Evolutionary conservation across 2,329 filamentous ascomycete genomes (phyloP).

Genomic region (Stemphylium vesicarium): DNA sequence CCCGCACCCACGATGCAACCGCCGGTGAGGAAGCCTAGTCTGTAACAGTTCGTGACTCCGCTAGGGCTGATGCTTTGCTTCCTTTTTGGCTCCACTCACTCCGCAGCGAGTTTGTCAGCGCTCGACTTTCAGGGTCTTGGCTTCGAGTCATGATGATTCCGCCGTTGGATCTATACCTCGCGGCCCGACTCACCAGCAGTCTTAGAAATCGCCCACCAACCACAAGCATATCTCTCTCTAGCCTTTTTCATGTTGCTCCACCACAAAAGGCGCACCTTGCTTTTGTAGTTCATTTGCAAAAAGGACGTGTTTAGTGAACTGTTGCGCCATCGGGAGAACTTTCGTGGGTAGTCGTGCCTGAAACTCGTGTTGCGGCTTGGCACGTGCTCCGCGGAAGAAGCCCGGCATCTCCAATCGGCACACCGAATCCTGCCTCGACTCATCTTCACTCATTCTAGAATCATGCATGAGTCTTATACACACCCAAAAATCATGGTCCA

Average conservation of each 20-base stretch:
- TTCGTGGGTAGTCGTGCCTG: too few relatives aligned
- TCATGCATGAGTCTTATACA: not conserved
- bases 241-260: too few relatives aligned
- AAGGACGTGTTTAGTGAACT: too few relatives aligned
- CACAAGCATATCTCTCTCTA: not conserved
- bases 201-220: not conserved
- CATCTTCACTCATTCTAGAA: conserved; percentile 10
- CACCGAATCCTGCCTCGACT: conserved; percentile 4
- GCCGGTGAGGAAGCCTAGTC: not conserved
- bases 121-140: not conserved
- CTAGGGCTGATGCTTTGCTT: conserved; percentile 1
- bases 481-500: too few relatives aligned
- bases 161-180: not conserved
- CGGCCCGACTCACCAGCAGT: not conserved
- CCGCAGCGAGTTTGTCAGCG: not conserved
- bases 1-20: not conserved
- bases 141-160: not conserved
- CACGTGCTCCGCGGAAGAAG: not conserved
- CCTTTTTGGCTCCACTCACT: conserved; percentile 1
- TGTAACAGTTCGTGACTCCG: not conserved
- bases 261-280: too few relatives aligned
- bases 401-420: conserved; percentile 1
- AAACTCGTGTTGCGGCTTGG: too few relatives aligned
- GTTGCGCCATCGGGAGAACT: too few relatives aligned
- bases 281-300: too few relatives aligned